Evolutionary conservation across 768 basidiomycete genomes (phyloP).

Genomic region (Tricholoma terreum): DNA sequence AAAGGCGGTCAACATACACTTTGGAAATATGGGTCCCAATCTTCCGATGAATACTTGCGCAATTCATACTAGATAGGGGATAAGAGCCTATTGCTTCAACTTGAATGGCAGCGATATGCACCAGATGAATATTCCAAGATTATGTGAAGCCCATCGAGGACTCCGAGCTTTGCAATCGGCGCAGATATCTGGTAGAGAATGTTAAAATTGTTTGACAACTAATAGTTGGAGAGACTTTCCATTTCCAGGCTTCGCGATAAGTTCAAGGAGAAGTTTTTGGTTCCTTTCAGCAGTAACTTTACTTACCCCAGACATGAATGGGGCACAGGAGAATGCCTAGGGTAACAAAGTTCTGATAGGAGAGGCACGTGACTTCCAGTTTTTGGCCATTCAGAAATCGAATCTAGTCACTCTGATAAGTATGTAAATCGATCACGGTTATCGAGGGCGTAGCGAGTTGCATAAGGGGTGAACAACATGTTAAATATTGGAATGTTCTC

Average conservation of each 20-base stretch:
- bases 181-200: constrained; percentile 61
- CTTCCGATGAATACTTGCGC: constrained; percentile 91
- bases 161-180: constrained; percentile 88
- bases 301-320: constrained; percentile 39
- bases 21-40: constrained; percentile 92
- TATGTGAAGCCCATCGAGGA: constrained; percentile 89
- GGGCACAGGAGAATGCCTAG: no score
- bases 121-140: constrained; percentile 89
- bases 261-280: constrained; percentile 63
- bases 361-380: background rate
- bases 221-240: constrained; percentile 42
- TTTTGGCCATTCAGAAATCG: background rate
- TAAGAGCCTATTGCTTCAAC: background rate
- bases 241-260: constrained; percentile 75
- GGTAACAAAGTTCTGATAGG: background rate
- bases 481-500: background rate
- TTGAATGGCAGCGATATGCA: constrained; percentile 25
- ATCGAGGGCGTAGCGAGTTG: no score
- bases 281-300: constrained; percentile 66
- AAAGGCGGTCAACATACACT: constrained; percentile 57
- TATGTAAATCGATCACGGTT: no score
- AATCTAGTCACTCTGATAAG: no score
- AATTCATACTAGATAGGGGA: constrained; percentile 56
- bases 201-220: constrained; percentile 10
- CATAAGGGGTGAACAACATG: background rate